These are phyloP conservation scores for Halenospora varia DNA, from an alignment of 495 filamentous ascomycete genomes.

Conservation along the genomic window DNA sequence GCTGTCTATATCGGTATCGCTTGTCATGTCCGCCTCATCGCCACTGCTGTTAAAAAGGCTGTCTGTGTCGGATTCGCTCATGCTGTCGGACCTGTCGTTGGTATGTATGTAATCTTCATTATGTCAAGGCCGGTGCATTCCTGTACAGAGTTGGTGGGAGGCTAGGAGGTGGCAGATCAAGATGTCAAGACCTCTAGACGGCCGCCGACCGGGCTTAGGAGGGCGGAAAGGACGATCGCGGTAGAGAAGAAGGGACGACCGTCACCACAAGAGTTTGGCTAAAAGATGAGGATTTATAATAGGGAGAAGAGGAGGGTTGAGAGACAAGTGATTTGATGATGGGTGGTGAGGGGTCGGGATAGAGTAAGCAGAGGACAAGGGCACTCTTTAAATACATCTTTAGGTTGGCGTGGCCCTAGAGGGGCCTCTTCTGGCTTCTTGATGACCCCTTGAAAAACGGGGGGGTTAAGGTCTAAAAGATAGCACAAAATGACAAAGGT, in stretches of 20 bases:
- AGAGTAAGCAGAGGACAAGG: constrained; percentile 9
- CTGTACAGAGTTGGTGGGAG: not conserved
- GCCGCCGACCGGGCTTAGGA: constrained; percentile 4
- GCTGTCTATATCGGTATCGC: constrained; percentile 4
- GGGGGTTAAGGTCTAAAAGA: constrained; percentile 25
- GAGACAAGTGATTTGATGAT: constrained; percentile 9
- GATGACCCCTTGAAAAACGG: constrained; percentile 31
- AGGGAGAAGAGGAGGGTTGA: constrained; percentile 5
- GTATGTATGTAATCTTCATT: constrained; percentile 7
- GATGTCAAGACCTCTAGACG: not conserved
- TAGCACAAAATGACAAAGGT: constrained; percentile 18
- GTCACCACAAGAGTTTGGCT: constrained; percentile 1
- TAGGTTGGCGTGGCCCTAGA: not conserved
- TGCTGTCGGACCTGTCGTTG: constrained; percentile 11
- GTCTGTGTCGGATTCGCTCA: constrained; percentile 7
- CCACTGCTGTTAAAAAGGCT: constrained; percentile 13
- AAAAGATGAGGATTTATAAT: constrained; percentile 5
- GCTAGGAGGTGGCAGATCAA: constrained; percentile 7
- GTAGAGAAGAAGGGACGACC: constrained; percentile 4
- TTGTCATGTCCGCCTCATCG: constrained; percentile 11
- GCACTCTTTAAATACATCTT: constrained; percentile 11
- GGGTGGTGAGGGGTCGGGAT: constrained; percentile 14
- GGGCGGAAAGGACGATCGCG: constrained; percentile 3
- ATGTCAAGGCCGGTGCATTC: constrained; percentile 7
- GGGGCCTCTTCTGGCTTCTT: constrained; percentile 25